phyloP scores from a whole-genome alignment of 2,329 filamentous ascomycete genomes.

The Colletotrichum sp. region DNA sequence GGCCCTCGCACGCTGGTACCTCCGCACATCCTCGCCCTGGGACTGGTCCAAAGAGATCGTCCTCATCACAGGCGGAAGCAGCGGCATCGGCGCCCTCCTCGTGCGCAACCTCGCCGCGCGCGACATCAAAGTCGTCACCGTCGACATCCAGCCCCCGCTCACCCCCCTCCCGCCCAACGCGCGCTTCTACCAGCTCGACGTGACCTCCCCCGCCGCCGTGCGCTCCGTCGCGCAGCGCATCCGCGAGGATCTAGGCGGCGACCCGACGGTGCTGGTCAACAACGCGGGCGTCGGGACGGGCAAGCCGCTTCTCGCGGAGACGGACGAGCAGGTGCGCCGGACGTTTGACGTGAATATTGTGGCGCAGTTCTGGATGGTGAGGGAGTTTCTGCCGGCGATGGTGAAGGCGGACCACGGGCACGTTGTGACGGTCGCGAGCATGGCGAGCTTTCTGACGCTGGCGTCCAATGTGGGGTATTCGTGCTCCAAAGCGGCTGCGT shows the following conservation, averaged over 20 bases:
- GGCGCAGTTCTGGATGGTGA: background rate
- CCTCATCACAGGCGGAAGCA: background rate
- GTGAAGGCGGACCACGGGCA: background rate
- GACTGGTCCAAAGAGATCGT: background rate
- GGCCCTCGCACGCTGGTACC: background rate
- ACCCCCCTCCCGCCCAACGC: background rate
- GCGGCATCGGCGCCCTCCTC: background rate
- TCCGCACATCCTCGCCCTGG: background rate
- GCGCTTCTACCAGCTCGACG: background rate
- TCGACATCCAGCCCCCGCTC: background rate
- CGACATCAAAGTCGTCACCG: background rate
- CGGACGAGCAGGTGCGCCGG: background rate
- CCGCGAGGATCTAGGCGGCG: slow-evolving; percentile 36
- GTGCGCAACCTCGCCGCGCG: background rate
- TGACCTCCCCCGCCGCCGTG: slow-evolving; percentile 31
- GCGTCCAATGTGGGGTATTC: background rate
- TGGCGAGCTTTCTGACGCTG: background rate
- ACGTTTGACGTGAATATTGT: background rate
- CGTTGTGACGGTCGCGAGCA: background rate
- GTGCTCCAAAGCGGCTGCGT: background rate
- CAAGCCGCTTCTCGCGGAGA: background rate
- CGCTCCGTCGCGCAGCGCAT: slow-evolving; percentile 43
- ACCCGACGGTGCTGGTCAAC: slow-evolving; percentile 38
- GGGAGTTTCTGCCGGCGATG: background rate
- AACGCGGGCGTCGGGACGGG: slow-evolving; percentile 40